Base-by-base conservation (phyloP, 2,329 filamentous ascomycete genomes). In the Ophiostoma sp. region DNA sequence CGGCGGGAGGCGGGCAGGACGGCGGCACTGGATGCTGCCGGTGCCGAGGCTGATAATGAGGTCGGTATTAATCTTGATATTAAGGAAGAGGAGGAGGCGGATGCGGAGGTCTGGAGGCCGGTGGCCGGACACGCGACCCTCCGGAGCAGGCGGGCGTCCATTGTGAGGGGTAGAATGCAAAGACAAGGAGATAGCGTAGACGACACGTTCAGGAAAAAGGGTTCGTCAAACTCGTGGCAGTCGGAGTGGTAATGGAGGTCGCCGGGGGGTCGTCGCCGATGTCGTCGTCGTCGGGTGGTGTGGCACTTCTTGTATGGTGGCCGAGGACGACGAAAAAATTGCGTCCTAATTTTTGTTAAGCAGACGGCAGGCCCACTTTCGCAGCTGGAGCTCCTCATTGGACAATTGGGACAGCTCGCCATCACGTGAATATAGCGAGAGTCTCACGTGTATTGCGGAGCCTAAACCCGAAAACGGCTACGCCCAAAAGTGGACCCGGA, bases 1-100 rank as follows among this genome's bases (percentile, higher is more conserved):
- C 83, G 76, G 66, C 71, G 70, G 64, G 27, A 40, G 65, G 66
- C 41, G 38, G 65, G 60, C n/a, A 58, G 49, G 16, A 12, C 18
- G 55, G 27, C 9, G 14, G 47, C 16, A 18, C 16, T 2, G 65
- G 64, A 27, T 9, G 49, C 47, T 5, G 41, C 8, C 11, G 2
- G 27, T 27, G 44, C 5, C 65, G 42, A 5, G 7, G 60, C 14
- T 64, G 67, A 40, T 68, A 67, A 69, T 66, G 64, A 41, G 16
- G 60, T 9, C 60, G 60, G 60, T 42, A 63, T 18, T 63, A 18
- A 42, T 63, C 60, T 42, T 42, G 60, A 11, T 8, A 64, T 11
- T 3, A 40, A 6, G 62, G 55, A 9, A 44, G 58, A 40, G 12
- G 40, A 38, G 38, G 60, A 8, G 41, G 66, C 41, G 9, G 49